Evolutionary conservation across 1,284 basidiomycete species (phyloP).

Genomic region (Sporisorium iseilematis-ciliati): DNA sequence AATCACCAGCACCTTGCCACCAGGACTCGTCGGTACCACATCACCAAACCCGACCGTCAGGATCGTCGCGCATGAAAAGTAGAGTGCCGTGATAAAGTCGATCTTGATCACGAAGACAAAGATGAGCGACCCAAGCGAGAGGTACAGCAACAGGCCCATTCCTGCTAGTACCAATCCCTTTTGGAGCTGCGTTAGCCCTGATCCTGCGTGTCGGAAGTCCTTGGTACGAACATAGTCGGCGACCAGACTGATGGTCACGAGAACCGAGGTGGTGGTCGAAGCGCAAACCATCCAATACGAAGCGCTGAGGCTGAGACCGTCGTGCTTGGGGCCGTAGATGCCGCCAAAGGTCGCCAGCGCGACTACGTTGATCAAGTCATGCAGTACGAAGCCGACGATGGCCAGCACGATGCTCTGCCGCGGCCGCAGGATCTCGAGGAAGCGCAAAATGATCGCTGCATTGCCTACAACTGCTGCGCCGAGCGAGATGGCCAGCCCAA

Average conservation of each 20-base stretch:
- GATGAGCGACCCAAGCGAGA: constrained; percentile 72
- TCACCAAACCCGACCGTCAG: constrained; percentile 82
- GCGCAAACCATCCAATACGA: constrained; percentile 85
- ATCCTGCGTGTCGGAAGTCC: constrained; percentile 77
- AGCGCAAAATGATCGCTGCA: constrained; percentile 77
- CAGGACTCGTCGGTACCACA: constrained; percentile 76
- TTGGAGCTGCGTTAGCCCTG: constrained; percentile 83
- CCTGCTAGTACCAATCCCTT: constrained; percentile 81
- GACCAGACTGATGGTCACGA: constrained; percentile 80
- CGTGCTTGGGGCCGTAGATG: constrained; percentile 73
- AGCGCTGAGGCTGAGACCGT: constrained; percentile 73
- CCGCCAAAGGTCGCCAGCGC: constrained; percentile 78
- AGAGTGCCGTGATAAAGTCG: constrained; percentile 74
- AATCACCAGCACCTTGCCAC: constrained; percentile 68
- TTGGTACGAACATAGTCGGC: constrained; percentile 75
- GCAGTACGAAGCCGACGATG: constrained; percentile 75
- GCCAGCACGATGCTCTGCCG: constrained; percentile 76
- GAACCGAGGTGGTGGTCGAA: constrained; percentile 78
- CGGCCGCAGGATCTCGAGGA: constrained; percentile 73
- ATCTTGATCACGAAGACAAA: constrained; percentile 46
- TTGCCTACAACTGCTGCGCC: constrained; percentile 79
- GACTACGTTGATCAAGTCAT: constrained; percentile 78
- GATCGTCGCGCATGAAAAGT: constrained; percentile 77
- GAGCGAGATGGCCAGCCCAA: constrained; percentile 79
- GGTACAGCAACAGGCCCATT: constrained; percentile 74